These are phyloP conservation scores for Saccharum spontaneum DNA, from an alignment of 176 grass and related monocot genomes.

Conservation along the genomic window DNA sequence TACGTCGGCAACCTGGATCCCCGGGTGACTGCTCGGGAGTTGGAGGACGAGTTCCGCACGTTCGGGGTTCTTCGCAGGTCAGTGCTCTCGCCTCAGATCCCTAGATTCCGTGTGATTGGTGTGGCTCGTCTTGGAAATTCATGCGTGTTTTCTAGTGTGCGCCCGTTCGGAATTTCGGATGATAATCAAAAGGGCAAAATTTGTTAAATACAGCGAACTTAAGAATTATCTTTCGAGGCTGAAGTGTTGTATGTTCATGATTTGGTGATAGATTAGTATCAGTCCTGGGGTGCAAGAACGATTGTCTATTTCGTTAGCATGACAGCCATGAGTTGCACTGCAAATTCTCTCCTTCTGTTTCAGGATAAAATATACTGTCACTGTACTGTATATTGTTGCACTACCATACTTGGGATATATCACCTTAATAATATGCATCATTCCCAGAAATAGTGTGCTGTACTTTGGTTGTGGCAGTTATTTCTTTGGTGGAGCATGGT, in stretches of 20 bases:
- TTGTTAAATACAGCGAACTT: background rate
- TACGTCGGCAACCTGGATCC: slow-evolving; percentile 82
- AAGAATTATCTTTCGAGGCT: background rate
- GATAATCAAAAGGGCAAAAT: background rate
- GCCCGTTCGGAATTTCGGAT: background rate
- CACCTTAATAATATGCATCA: background rate
- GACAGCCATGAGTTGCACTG: too few relatives aligned
- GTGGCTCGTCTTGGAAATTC: background rate
- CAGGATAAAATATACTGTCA: background rate
- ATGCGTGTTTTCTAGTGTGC: background rate
- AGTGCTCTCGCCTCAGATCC: background rate
- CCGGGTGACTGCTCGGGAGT: slow-evolving; percentile 55
- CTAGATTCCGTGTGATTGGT: background rate
- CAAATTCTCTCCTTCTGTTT: background rate
- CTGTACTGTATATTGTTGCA: background rate
- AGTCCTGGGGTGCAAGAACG: too few relatives aligned
- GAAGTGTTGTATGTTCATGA: background rate
- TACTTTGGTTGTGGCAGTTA: background rate
- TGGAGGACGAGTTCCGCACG: slow-evolving; percentile 83
- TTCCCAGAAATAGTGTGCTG: background rate
- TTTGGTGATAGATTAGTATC: background rate
- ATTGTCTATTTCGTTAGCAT: background rate
- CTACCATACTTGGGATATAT: background rate
- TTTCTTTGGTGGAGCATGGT: background rate
- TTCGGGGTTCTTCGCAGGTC: slow-evolving; percentile 82